These are phyloP conservation scores for Ophiobolus disseminans DNA, from an alignment of 2,329 filamentous ascomycete species.

Conservation along the genomic window DNA sequence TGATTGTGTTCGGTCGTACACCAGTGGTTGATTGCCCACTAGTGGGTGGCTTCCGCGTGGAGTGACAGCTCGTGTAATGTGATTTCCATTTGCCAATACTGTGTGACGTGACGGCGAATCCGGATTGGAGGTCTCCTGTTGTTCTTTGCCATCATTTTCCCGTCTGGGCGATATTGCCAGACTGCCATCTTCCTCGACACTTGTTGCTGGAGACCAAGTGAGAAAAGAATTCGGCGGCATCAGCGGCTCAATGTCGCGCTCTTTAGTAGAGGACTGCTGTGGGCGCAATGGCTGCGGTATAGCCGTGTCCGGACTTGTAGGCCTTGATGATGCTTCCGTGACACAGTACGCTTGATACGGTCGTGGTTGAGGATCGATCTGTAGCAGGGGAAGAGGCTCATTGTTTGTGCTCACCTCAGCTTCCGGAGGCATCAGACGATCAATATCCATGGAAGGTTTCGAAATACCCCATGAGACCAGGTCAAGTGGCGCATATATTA, in stretches of 20 bases:
- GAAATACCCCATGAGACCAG: no score
- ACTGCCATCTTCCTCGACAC: constrained; percentile 1
- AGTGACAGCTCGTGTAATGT: constrained; percentile 19
- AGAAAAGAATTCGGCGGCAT: neutral
- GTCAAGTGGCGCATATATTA: no score
- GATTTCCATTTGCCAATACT: constrained; percentile 12
- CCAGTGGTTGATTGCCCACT: constrained; percentile 4
- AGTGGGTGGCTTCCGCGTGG: constrained; percentile 20
- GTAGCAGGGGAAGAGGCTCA: constrained; percentile 4
- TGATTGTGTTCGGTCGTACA: constrained; percentile 23
- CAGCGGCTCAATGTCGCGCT: neutral
- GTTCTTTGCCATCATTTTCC: constrained; percentile 6
- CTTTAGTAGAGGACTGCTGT: neutral
- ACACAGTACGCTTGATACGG: constrained; percentile 31
- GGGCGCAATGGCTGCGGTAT: constrained; percentile 8
- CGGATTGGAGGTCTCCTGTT: constrained; percentile 2
- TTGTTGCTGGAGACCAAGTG: neutral
- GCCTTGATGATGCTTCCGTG: constrained; percentile 25
- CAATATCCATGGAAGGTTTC: constrained; percentile 3
- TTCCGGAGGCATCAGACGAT: neutral
- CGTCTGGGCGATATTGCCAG: neutral
- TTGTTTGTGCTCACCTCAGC: neutral
- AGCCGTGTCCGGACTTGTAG: constrained; percentile 20
- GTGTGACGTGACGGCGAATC: neutral
- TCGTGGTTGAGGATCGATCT: neutral